Evolutionary conservation across 2,329 filamentous ascomycete species (phyloP).

Genomic region (Fusarium tjaetaba): DNA sequence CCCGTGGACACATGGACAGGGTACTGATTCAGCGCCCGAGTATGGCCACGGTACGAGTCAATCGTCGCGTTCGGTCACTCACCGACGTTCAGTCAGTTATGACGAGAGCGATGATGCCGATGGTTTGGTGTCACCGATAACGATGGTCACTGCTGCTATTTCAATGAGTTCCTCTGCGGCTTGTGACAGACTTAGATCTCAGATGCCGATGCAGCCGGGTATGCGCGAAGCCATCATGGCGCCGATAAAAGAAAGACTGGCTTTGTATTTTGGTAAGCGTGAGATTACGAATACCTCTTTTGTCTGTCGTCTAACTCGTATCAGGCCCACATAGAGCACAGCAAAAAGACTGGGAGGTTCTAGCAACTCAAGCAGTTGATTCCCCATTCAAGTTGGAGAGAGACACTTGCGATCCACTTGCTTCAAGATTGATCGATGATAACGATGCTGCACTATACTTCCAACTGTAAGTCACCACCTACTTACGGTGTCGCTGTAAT

Average conservation of each 20-base stretch:
- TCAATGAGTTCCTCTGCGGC: background rate
- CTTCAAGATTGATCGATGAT: constrained; percentile 4
- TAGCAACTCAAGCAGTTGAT: constrained; percentile 1
- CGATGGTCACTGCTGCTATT: constrained; percentile 4
- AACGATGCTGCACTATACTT: constrained; percentile 15
- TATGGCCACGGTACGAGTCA: background rate
- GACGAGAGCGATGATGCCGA: background rate
- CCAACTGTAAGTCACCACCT: background rate
- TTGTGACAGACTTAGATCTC: constrained; percentile 10
- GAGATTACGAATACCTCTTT: too few species aligned
- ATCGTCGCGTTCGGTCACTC: background rate
- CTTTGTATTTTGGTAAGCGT: constrained; percentile 2
- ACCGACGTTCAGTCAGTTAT: background rate
- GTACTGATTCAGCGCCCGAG: background rate
- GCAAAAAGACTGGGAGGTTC: constrained; percentile 14
- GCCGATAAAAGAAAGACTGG: constrained; percentile 11
- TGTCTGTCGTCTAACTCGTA: background rate
- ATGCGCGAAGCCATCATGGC: constrained; percentile 18
- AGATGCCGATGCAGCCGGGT: constrained; percentile 14
- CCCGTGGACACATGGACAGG: background rate
- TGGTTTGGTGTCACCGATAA: background rate
- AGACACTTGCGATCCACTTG: constrained; percentile 6
- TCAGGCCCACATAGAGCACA: constrained; percentile 4
- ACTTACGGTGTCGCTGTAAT: accelerated
- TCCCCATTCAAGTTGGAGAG: constrained; percentile 18